These are phyloP conservation scores for Gnomoniopsis sp. DNA, from an alignment of 2,329 filamentous ascomycete genomes.

Conservation along the genomic window DNA sequence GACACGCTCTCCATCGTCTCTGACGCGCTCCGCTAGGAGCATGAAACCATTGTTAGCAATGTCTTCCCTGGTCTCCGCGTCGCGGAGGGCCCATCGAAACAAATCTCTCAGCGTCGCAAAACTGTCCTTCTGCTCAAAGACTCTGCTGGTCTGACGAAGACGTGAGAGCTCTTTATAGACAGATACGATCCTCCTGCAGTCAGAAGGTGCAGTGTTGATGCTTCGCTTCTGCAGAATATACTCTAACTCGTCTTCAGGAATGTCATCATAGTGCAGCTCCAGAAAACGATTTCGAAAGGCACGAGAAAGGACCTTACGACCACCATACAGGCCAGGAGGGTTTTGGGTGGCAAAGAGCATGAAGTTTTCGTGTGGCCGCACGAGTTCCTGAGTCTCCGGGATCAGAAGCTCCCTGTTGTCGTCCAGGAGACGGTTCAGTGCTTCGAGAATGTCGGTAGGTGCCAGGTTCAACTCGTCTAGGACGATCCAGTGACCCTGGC, in stretches of 20 bases:
- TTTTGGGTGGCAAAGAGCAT: slow-evolving; percentile 99
- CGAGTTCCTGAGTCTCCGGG: slow-evolving; percentile 91
- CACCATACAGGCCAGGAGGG: slow-evolving; percentile 90
- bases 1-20: slow-evolving; percentile 80
- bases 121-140: slow-evolving; percentile 96
- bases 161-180: slow-evolving; percentile 93
- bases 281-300: slow-evolving; percentile 97
- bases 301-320: slow-evolving; percentile 85
- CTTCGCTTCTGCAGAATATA: slow-evolving; percentile 87
- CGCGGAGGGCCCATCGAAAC: slow-evolving; percentile 88
- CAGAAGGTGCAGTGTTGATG: slow-evolving; percentile 81
- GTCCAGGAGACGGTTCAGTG: slow-evolving; percentile 89
- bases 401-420: slow-evolving; percentile 95
- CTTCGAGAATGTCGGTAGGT: slow-evolving; percentile 94
- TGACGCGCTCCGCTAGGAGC: slow-evolving; percentile 89
- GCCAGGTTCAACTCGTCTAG: slow-evolving; percentile 96
- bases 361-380: slow-evolving; percentile 89
- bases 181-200: slow-evolving; percentile 84
- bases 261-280: slow-evolving; percentile 96
- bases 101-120: slow-evolving; percentile 95
- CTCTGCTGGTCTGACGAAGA: slow-evolving; percentile 79
- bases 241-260: slow-evolving; percentile 90
- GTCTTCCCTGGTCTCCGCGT: slow-evolving; percentile 80
- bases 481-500: slow-evolving; percentile 95
- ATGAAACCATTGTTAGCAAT: slow-evolving; percentile 93